These are phyloP conservation scores for Rhodamnia rubescens DNA, from an alignment of 345 rosid species.

Conservation along the genomic window DNA sequence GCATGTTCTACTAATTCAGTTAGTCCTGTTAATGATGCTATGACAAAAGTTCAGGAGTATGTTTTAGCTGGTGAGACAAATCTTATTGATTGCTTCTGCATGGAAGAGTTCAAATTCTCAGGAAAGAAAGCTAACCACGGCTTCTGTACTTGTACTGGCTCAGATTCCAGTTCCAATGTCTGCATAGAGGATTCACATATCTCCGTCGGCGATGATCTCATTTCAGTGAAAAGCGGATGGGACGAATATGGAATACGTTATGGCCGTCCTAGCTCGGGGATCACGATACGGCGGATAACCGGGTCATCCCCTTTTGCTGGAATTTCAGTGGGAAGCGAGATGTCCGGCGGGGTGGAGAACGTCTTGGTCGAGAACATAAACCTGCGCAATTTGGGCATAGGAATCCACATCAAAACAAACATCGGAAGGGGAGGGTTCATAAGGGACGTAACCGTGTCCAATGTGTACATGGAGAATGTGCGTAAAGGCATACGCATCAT, in stretches of 20 bases:
- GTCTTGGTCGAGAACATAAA: conserved; percentile 16
- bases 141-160: background rate
- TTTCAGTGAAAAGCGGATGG: conserved; percentile 53
- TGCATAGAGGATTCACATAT: conserved; percentile 43
- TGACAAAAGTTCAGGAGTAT: background rate
- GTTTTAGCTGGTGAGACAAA: background rate
- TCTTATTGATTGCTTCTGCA: background rate
- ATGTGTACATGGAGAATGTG: conserved; percentile 18
- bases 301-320: conserved; percentile 27
- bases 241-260: conserved; percentile 49
- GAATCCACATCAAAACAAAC: conserved; percentile 32
- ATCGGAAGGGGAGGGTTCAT: conserved; percentile 47
- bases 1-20: background rate
- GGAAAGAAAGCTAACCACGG: background rate
- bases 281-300: conserved; percentile 28
- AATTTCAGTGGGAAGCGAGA: conserved; percentile 49
- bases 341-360: conserved; percentile 43
- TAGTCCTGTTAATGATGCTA: background rate
- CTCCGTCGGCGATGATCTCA: conserved; percentile 40
- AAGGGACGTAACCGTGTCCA: conserved; percentile 21
- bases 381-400: conserved; percentile 17
- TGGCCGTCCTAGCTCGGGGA: conserved; percentile 20
- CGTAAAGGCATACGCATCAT: conserved; percentile 21
- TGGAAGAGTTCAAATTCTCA: background rate
- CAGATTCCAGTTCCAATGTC: conserved; percentile 46